Base-by-base conservation (phyloP, 257 asterid species). In the Buddleja alternifolia region DNA sequence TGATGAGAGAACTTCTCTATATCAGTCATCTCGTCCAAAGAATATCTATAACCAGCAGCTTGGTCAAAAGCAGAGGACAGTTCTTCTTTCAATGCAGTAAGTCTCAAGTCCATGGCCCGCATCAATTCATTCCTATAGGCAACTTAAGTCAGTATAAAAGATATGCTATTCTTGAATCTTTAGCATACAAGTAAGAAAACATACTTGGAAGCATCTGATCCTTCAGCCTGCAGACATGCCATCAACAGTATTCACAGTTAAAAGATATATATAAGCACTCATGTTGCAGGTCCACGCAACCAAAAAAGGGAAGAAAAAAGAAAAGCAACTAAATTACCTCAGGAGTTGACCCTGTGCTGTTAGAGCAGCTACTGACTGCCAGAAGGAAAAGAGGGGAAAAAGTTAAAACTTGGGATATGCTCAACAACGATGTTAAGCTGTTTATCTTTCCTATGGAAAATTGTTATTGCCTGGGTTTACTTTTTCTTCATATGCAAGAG, bases 51-150 rank as follows among this genome's bases (percentile, higher is more conserved):
- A 52, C 87, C 88, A 72, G 86, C 80, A 72, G 88, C 88, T 77
- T 79, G 83, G 67, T 80, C 89, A 50, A 93, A 83, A 62, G 88
- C 88, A 76, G 82, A 52, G 46, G 75, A 78, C 59, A 93, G 64
- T 71, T 93, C 95, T 71, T 73, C 87, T 76, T 79, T 74, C 75
- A 93, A 72, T 17, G 96, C 86, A 58, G 77, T 64, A 52, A 93
- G 89, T 80, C 99, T 85, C 79, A 87, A 74, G 77, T 93, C 88
- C 68, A 93, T 83, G 61, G 99, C 99, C 67, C 85, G 95, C 41
- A 93, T 80, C 75, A 93, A 73, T 73, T 93, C 97, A 68, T 87
- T 90, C 83, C 99, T 95, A 90, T 41, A 46, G 34, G 60, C 62
- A 75, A 52, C 72, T 55, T 57, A 73, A 29, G 47, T 70, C 57